Base-by-base conservation (phyloP, 495 filamentous ascomycete genomes). In the Lindgomyces ingoldianus region DNA sequence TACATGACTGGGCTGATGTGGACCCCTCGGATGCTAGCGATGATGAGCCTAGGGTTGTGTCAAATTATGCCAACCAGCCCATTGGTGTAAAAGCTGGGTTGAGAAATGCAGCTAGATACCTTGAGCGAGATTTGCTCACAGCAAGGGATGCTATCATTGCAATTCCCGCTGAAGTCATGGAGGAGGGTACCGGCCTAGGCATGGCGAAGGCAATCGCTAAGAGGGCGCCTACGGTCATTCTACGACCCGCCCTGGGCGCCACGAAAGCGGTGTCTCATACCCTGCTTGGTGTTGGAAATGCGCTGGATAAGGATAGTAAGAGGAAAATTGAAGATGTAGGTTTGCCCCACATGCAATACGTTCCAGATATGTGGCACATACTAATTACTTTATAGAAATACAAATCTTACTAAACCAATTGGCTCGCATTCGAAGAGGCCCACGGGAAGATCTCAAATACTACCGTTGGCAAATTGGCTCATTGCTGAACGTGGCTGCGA, bases 51-150 rank as follows among this genome's bases (percentile, higher is more conserved):
- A 63, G 75, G 9, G 71, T 72, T 25, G 90, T 96, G 62, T 93
- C 89, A 14, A 82, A 90, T 2, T 99, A 99, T 71, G 93, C 95
- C 1, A 89, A 98, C 65, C 93, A 96, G 70, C 95, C 95, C 0
- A 80, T 94, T 39, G 90, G 89, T 1, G 87, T 98, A 6, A 78
- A 91, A 1, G 90, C 95, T 70, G 94, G 93, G 33, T 79, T 99
- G 10, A 82, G 89, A 2, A 89, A 89, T 12, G 95, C 90, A 2
- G 91, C 91, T 61, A 77, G 84, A 29, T 88, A 90, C 62, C 82
- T 99, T 30, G 88, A 93, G 67, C 85, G 91, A 14, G 96, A 99
- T 74, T 80, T 99, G 54, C 79, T 92, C 24, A 78, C 90, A 24
- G 88, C 94, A 12, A 82, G 86, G 59, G 91, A 98, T 76, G 95